Percentiles rank a stretch among this genome's conserved stretches.
Conservation (phyloP, 371 early-diverging fungal species). For the Mortierella sp. region DNA sequence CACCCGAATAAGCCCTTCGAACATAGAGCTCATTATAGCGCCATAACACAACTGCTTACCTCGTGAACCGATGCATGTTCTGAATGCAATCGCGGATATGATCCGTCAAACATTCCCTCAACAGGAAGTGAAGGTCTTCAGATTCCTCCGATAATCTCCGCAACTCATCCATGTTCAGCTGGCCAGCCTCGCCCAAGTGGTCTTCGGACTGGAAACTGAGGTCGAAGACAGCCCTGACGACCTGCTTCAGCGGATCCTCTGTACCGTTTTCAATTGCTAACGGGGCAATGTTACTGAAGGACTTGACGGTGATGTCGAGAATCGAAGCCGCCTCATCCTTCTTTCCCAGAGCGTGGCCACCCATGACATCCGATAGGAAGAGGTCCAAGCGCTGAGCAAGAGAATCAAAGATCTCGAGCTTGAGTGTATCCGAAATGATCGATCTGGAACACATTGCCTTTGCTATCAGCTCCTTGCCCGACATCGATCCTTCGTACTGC, state of each 20-base stretch:
- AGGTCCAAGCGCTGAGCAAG: conserved; percentile 34
- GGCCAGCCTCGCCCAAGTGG: conserved; percentile 14
- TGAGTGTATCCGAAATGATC: conserved; percentile 13
- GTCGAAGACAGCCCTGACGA: conserved; percentile 33
- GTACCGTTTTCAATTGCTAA: conserved; percentile 23
- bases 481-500: conserved; percentile 19
- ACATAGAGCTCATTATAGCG: background rate
- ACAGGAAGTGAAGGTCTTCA: conserved; percentile 20
- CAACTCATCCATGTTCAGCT: conserved; percentile 30
- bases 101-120: conserved; percentile 43
- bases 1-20: background rate
- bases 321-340: conserved; percentile 22
- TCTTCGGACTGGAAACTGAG: conserved; percentile 37
- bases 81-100: conserved; percentile 60
- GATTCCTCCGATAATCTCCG: conserved; percentile 30
- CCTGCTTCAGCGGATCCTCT: conserved; percentile 23
- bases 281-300: conserved; percentile 16
- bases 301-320: conserved; percentile 19
- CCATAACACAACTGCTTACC: conserved; percentile 36
- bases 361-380: conserved; percentile 23
- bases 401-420: conserved; percentile 28
- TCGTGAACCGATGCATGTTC: conserved; percentile 58
- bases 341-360: conserved; percentile 8
- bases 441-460: conserved; percentile 18
- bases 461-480: conserved; percentile 9